Conservation (phyloP, 371 early-diverging fungal genomes). For the Mucor velutinosus region DNA sequence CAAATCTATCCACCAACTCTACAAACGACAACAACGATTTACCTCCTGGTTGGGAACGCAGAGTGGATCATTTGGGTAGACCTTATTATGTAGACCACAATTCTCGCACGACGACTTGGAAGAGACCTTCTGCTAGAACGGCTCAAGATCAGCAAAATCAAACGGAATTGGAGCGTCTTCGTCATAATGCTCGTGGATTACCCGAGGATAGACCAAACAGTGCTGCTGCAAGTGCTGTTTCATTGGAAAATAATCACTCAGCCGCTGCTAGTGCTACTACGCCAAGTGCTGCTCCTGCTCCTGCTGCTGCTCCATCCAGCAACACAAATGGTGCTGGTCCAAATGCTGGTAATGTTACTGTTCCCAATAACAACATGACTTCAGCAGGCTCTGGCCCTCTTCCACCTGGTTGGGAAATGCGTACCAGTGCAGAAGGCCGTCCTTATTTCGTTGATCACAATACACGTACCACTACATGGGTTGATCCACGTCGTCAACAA, state of each 20-base stretch:
- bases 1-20: constrained; percentile 3
- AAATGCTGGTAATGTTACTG: constrained; percentile 22
- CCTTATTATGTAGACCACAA: constrained; percentile 78
- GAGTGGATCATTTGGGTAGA: constrained; percentile 69
- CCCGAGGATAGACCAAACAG: constrained; percentile 62
- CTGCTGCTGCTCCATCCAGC: background rate
- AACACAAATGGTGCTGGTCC: background rate
- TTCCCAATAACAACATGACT: constrained; percentile 59
- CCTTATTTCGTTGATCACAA: constrained; percentile 99
- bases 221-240: constrained; percentile 12
- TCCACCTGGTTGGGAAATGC: constrained; percentile 93
- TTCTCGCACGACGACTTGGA: constrained; percentile 76
- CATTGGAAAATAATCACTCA: background rate
- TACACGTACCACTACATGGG: constrained; percentile 97
- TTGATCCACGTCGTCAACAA: constrained; percentile 83
- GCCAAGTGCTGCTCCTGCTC: background rate
- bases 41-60: constrained; percentile 69
- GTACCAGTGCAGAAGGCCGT: constrained; percentile 89
- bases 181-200: constrained; percentile 80
- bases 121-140: constrained; percentile 59
- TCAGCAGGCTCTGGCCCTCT: constrained; percentile 83
- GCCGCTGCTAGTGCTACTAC: background rate
- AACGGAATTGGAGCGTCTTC: constrained; percentile 74
- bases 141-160: constrained; percentile 59
- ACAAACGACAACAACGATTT: constrained; percentile 13